Evolutionary conservation across 805 yeast genomes (phyloP).

Genomic region (Myxozyma neotropica): DNA sequence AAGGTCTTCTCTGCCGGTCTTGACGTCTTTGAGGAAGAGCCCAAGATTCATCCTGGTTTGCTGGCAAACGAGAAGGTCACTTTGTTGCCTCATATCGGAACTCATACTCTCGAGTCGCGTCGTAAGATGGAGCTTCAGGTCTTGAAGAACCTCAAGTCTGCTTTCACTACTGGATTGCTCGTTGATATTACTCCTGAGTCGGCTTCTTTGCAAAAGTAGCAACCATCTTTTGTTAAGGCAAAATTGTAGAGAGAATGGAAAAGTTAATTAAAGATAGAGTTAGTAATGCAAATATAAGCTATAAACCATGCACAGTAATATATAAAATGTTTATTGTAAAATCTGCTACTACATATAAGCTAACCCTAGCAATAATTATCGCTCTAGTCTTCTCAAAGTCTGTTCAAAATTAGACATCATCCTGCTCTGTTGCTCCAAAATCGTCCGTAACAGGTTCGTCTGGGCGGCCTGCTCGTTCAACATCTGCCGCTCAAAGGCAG

Average conservation of each 20-base stretch:
- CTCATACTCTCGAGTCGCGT: constrained; percentile 73
- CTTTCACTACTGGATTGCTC: constrained; percentile 67
- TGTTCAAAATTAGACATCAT: constrained; percentile 30
- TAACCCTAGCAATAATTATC: neutral
- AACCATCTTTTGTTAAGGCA: neutral
- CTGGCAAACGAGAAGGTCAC: constrained; percentile 54
- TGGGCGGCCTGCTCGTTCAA: constrained; percentile 26
- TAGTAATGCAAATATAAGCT: neutral
- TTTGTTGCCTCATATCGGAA: constrained; percentile 87
- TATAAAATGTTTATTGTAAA: no score
- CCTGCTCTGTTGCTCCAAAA: constrained; percentile 25
- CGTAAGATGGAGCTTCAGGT: constrained; percentile 78
- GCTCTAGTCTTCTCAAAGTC: constrained; percentile 14
- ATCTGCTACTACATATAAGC: no score
- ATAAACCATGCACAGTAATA: neutral
- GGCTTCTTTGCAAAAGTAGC: constrained; percentile 12
- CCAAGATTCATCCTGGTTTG: constrained; percentile 59
- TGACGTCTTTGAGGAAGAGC: constrained; percentile 69
- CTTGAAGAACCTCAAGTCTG: constrained; percentile 64
- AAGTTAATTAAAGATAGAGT: neutral
- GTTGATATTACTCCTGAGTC: constrained; percentile 25
- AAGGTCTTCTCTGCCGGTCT: constrained; percentile 60
- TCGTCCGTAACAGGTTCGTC: constrained; percentile 22
- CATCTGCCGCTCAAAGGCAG: constrained; percentile 30
- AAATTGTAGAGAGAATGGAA: neutral